Evolutionary conservation across 345 rosid species (phyloP).

Genomic region (Cochlearia excelsa): DNA sequence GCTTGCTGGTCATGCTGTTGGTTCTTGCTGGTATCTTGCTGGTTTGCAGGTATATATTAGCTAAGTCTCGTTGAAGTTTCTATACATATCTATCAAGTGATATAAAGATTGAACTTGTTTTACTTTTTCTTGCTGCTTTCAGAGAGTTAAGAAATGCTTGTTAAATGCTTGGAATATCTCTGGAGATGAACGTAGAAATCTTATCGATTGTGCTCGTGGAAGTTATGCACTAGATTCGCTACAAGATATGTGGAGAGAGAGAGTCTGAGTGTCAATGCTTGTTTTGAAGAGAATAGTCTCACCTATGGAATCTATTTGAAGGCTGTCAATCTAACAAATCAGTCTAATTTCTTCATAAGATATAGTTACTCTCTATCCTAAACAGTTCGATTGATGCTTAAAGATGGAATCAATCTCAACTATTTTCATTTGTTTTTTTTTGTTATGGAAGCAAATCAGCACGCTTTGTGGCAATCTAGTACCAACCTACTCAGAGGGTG

Average conservation of each 20-base stretch:
- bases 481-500: constrained; percentile 77
- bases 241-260: constrained; percentile 35
- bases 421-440: not conserved
- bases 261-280: constrained; percentile 41
- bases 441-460: constrained; percentile 75
- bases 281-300: constrained; percentile 47
- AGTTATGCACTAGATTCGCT: rapidly evolving
- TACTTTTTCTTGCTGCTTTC: constrained; percentile 14
- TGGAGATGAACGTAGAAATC: constrained; percentile 25
- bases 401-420: constrained; percentile 88
- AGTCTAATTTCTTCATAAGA: constrained; percentile 45
- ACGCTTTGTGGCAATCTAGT: constrained; percentile 82
- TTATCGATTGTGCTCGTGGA: constrained; percentile 66
- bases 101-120: not conserved
- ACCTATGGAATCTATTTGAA: constrained; percentile 54
- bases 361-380: constrained; percentile 75
- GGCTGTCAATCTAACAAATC: constrained; percentile 56
- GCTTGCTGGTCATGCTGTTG: constrained; percentile 73
- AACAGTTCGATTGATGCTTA: too few relatives aligned
- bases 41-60: constrained; percentile 84
- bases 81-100: constrained; percentile 6
- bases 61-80: too few relatives aligned
- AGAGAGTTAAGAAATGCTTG: constrained; percentile 92
- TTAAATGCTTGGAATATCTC: constrained; percentile 51
- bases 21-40: constrained; percentile 84